Percentiles rank a stretch among this genome's conserved stretches.
Conservation (phyloP, 768 basidiomycete genomes). For the Lentinula edodes region DNA sequence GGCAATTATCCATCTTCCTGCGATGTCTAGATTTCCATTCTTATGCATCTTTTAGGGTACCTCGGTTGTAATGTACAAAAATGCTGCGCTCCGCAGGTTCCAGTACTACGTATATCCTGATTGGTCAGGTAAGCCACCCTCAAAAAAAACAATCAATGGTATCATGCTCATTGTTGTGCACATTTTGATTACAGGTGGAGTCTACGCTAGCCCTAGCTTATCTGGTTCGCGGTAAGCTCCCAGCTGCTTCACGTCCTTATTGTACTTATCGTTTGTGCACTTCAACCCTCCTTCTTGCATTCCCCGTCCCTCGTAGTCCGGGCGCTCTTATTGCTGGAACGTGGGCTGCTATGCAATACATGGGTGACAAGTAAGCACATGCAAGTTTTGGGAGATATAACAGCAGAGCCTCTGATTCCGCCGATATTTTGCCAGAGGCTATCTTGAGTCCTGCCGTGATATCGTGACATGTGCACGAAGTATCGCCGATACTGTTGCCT, state of each 20-base stretch:
- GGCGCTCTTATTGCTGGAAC: slow-evolving; percentile 91
- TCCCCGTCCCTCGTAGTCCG: slow-evolving; percentile 43
- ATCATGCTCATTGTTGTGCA: neutral
- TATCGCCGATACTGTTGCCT: slow-evolving; percentile 62
- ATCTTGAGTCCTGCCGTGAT: slow-evolving; percentile 74
- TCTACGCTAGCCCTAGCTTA: slow-evolving; percentile 86
- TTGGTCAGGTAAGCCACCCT: slow-evolving; percentile 58
- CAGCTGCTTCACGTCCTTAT: neutral
- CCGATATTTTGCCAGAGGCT: slow-evolving; percentile 51
- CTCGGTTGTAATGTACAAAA: slow-evolving; percentile 93
- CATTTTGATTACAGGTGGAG: slow-evolving; percentile 56
- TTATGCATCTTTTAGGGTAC: slow-evolving; percentile 50
- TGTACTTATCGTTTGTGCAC: neutral
- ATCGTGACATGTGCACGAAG: slow-evolving; percentile 73
- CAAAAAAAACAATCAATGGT: neutral
- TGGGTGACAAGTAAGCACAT: slow-evolving; percentile 71
- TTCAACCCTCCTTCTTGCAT: neutral
- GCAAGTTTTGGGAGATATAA: neutral
- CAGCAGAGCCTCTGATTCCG: neutral
- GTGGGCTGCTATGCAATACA: slow-evolving; percentile 95
- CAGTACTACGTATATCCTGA: slow-evolving; percentile 84
- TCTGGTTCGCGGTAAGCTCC: slow-evolving; percentile 77
- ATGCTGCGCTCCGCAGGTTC: slow-evolving; percentile 64
- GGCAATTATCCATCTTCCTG: slow-evolving; percentile 30
- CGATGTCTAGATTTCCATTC: neutral